A percentile compares a stretch with the other conserved stretches of the same genome.
Evolutionary conservation across 2,329 filamentous ascomycete genomes (phyloP).

Genomic region (Talaromyces pinophilus): DNA sequence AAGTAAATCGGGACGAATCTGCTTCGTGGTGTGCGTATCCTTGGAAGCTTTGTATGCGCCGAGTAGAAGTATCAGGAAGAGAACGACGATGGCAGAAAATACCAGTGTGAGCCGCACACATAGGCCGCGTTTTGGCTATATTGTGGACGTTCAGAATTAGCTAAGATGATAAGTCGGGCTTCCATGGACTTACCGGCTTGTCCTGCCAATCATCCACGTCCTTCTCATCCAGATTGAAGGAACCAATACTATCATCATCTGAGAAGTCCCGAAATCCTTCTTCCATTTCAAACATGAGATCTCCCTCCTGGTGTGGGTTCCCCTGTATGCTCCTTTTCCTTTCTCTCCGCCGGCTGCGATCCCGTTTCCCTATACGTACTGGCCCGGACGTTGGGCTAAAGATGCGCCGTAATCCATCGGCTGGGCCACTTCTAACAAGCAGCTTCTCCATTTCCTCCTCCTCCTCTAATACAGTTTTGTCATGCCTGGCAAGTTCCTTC

Average conservation of each 20-base stretch:
- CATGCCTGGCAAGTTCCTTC: conserved; percentile 68
- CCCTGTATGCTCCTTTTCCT: conserved; percentile 49
- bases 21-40: conserved; percentile 12
- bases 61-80: conserved; percentile 58
- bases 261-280: conserved; percentile 66
- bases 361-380: conserved; percentile 52
- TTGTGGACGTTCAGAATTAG: background rate
- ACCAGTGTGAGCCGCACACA: conserved; percentile 41
- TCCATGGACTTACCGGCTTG: conserved; percentile 26
- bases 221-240: conserved; percentile 54
- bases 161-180: background rate
- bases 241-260: conserved; percentile 61
- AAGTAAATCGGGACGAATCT: conserved; percentile 34
- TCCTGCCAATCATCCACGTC: conserved; percentile 36
- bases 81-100: conserved; percentile 50
- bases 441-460: conserved; percentile 64
- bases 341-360: conserved; percentile 55
- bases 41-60: conserved; percentile 60
- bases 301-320: conserved; percentile 65
- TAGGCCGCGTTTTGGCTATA: conserved; percentile 26
- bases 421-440: conserved; percentile 43
- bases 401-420: conserved; percentile 42
- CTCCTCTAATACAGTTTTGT: conserved; percentile 70
- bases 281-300: conserved; percentile 89
- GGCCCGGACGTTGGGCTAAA: conserved; percentile 49